Evolutionary conservation across 2,329 filamentous ascomycete species (phyloP).

Genomic region (Aspergillus piperis): DNA sequence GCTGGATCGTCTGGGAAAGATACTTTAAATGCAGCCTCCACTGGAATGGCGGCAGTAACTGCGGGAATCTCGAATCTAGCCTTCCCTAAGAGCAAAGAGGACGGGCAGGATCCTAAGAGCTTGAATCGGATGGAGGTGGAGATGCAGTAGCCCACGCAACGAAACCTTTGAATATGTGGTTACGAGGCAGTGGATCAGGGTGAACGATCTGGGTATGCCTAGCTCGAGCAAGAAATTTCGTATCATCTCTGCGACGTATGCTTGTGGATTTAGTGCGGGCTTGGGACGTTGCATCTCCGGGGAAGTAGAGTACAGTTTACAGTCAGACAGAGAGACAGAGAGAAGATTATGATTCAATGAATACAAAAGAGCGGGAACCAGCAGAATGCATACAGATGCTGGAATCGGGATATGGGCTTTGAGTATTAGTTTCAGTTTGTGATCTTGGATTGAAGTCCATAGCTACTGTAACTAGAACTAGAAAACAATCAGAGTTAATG

Average conservation of each 20-base stretch:
- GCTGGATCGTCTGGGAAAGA: constrained; percentile 39
- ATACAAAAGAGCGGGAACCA: background rate
- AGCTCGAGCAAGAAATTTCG: background rate
- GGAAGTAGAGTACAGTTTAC: background rate
- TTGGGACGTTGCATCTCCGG: constrained; percentile 3
- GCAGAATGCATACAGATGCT: background rate
- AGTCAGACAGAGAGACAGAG: background rate
- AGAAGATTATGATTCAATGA: background rate
- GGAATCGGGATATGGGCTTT: background rate
- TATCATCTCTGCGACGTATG: background rate
- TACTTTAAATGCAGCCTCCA: constrained; percentile 30
- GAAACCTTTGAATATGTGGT: background rate
- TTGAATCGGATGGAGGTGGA: constrained; percentile 50
- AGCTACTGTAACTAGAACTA: too few species aligned
- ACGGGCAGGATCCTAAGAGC: constrained; percentile 27
- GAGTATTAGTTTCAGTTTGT: background rate
- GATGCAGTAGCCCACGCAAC: constrained; percentile 45
- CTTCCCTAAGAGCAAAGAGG: constrained; percentile 38
- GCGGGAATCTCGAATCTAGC: constrained; percentile 50
- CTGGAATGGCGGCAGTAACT: constrained; percentile 46
- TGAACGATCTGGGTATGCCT: background rate
- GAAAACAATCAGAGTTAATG: background rate
- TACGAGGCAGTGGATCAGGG: constrained; percentile 8
- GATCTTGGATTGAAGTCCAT: background rate
- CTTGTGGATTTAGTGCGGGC: background rate